Base-by-base conservation (phyloP, 805 yeast genomes). In the Blastobotrys peoriensis region DNA sequence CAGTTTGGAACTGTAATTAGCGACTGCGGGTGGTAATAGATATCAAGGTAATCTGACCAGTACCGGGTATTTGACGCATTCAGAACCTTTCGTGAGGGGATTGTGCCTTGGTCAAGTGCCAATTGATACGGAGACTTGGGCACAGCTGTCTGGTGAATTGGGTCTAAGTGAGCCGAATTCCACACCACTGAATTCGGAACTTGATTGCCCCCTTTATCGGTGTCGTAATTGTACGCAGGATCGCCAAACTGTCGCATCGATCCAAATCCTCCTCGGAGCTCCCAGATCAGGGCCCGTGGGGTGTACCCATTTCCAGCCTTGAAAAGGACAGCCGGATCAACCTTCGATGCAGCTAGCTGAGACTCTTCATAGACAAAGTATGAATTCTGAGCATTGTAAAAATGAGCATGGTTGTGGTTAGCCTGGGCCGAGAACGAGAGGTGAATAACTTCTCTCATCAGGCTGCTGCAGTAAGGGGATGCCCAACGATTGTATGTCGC, bases 221-320 rank as follows among this genome's bases (percentile, higher is more conserved):
- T 46, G 16, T 22, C 43, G 34, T 37, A 16, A n/a, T 18, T 18
- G 40, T 40, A 41, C 19, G 25, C 17, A n/a, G 42, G 36, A 3
- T 44, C 48, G 25, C 53, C 55, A 35, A 47, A 52, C 34, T 46
- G 46, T 34, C 46, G 47, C 18, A 86, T 61, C 0, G 86, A 67
- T 0, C 97, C 96, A 56, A 72, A 75, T 0, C 96, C 96, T 40
- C 83, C 81, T 17, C 72, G 67, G 38, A 79, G 73, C 50, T 93
- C 98, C 81, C 89, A 86, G n/a, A 87, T 55, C 28, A 87, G 55
- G 0, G 85, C 77, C 44, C 98, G 66, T 1, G 98, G 98, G n/a
- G 82, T 71, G 58, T 78, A 86, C n/a, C 79, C 75, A 0, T 75
- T 52, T 1, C 71, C 70, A 3, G 74, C 65, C 33, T 69, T 64